These are phyloP conservation scores for Gillenia trifoliata DNA, from an alignment of 306 rosid genomes.

Conservation along the genomic window DNA sequence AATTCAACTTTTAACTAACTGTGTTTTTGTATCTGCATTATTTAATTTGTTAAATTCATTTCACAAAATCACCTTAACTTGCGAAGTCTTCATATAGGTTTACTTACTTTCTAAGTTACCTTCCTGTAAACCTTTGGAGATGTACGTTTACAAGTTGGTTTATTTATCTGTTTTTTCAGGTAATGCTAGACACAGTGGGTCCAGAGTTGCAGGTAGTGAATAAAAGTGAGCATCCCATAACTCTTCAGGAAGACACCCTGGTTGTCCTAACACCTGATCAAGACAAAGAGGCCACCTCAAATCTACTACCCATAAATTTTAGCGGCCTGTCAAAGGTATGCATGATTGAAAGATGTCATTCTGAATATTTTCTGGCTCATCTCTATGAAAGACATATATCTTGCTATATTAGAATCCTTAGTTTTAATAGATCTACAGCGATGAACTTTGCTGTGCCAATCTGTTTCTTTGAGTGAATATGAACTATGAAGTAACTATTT, in stretches of 20 bases:
- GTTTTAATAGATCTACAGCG: not conserved
- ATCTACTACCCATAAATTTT: constrained; percentile 71
- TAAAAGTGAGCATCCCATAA: constrained; percentile 54
- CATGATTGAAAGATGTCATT: not conserved
- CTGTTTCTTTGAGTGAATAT: not conserved
- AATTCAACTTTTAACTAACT: not conserved
- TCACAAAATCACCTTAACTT: not conserved
- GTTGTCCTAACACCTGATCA: constrained; percentile 78
- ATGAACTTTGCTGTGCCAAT: not conserved
- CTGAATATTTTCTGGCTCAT: not conserved
- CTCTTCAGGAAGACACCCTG: constrained; percentile 61
- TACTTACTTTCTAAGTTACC: constrained; percentile 1
- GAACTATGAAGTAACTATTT: not conserved
- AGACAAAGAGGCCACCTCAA: constrained; percentile 60
- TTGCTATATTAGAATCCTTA: not conserved
- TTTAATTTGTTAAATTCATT: not conserved
- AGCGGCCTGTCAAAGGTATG: constrained; percentile 75
- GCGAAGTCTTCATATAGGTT: not conserved
- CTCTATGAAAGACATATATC: not conserved
- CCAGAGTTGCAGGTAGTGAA: constrained; percentile 82
- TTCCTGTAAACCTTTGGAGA: constrained; percentile 6
- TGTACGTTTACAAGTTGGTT: constrained; percentile 4
- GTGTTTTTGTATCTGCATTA: not conserved
- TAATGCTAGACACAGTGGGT: constrained; percentile 87
- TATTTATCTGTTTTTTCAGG: constrained; percentile 38